Evolutionary conservation across 768 basidiomycete genomes (phyloP), one percentile per base, ranked within the genome.

Genomic region (Crepidotus variabilis): DNA sequence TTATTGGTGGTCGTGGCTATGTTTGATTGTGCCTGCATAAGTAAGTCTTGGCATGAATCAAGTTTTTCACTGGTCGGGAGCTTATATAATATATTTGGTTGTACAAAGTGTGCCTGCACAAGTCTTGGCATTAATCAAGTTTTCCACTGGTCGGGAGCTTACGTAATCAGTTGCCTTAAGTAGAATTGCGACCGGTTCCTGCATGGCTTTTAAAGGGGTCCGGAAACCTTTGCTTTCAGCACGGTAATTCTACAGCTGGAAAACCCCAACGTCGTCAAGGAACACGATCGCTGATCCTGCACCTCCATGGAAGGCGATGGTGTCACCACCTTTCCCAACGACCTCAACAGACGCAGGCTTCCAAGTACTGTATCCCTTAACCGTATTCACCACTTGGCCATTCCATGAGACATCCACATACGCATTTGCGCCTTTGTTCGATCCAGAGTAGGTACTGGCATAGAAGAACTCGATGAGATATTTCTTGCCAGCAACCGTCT

Each of bases 261-360:
- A 72, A 16, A 72, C 66, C 11, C 61, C 53, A 33, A 78, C 60
- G 59, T 80, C 78, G 62, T 81, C 79, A 52, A 81, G 67, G 67
- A 79, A 81, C 13, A 72, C 71, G 75, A 75, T 79, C 8, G 78
- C 75, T 4, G 79, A 78, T 9, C 77, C 77, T 10, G 62, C 64
- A 0, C 78, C 78, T 20, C 79, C 79, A 39, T 66, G 68, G 67
- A 78, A 74, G 0, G 72, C 66, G 39, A 78, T 63, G 10, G 65
- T 59, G 57, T 78, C 77, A 21, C 63, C 68, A 14, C 77, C 75
- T 20, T 55, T 59, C 4, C 67, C 78, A 0, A 63, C 63, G 9
- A 76, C 78, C 0, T 56, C 50, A 46, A 72, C 69, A 47, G 73
- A 63, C 57, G 70, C 70, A 61, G 69, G 73, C 28, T 63, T 69